These are phyloP conservation scores for Lasiodiplodia hormozganensis DNA, from an alignment of 2,329 filamentous ascomycete species.

Conservation along the genomic window DNA sequence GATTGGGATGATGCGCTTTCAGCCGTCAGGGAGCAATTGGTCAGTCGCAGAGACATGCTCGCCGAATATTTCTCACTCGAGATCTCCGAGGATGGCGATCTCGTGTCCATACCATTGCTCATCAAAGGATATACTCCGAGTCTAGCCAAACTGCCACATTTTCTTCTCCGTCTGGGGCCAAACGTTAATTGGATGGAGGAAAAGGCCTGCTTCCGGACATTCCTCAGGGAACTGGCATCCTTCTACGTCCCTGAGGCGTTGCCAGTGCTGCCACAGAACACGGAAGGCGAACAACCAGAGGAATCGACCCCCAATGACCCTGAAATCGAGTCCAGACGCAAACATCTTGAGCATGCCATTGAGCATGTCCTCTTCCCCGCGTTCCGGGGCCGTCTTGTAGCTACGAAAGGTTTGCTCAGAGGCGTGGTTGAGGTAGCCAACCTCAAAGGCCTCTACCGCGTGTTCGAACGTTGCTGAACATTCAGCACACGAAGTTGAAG, in stretches of 20 bases:
- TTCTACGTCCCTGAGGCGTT: slow-evolving; percentile 92
- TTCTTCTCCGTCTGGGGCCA: slow-evolving; percentile 86
- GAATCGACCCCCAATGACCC: slow-evolving; percentile 43
- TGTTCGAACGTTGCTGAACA: slow-evolving; percentile 88
- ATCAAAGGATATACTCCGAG: slow-evolving; percentile 88
- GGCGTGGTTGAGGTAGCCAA: slow-evolving; percentile 88
- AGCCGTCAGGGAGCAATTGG: slow-evolving; percentile 70
- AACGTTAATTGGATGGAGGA: slow-evolving; percentile 87
- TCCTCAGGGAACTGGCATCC: slow-evolving; percentile 83
- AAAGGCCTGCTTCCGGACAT: slow-evolving; percentile 82
- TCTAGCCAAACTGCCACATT: slow-evolving; percentile 84
- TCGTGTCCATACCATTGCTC: slow-evolving; percentile 81
- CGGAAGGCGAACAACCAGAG: slow-evolving; percentile 34
- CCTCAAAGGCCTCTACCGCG: slow-evolving; percentile 88
- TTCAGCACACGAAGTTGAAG: neutral
- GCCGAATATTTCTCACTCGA: slow-evolving; percentile 90
- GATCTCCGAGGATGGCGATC: slow-evolving; percentile 77
- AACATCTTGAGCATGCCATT: slow-evolving; percentile 74
- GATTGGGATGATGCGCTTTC: slow-evolving; percentile 71
- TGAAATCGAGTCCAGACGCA: slow-evolving; percentile 60
- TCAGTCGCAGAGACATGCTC: slow-evolving; percentile 83
- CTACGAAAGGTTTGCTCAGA: slow-evolving; percentile 77
- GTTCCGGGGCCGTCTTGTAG: slow-evolving; percentile 81
- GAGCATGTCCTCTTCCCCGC: slow-evolving; percentile 92
- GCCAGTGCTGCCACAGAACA: slow-evolving; percentile 57